Percentiles rank a stretch among this genome's conserved stretches.
phyloP scores from a whole-genome alignment of 2,329 filamentous ascomycete species.

The Phialemonium atrogriseum region DNA sequence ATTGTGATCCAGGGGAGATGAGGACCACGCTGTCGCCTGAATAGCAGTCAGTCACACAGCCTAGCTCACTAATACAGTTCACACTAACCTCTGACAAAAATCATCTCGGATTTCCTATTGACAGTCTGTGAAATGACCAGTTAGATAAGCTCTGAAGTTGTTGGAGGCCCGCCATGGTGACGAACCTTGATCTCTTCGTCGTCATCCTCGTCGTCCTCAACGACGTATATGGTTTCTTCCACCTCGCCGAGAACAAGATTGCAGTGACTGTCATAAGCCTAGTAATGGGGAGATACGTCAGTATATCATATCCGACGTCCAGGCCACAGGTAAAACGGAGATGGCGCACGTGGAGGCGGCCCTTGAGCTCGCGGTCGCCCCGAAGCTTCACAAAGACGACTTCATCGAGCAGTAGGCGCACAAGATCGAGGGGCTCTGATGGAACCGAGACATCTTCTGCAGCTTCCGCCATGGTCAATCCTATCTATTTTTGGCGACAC shows the following conservation, averaged over 20 bases:
- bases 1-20: constrained; percentile 16
- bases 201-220: constrained; percentile 79
- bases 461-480: constrained; percentile 90
- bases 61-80: neutral
- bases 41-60: constrained; percentile 1
- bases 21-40: constrained; percentile 21
- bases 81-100: constrained; percentile 82
- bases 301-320: neutral
- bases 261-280: constrained; percentile 99
- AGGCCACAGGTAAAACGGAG: constrained; percentile 6
- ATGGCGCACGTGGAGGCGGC: constrained; percentile 75
- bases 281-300: neutral
- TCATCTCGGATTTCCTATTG: constrained; percentile 96
- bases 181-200: constrained; percentile 67
- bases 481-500: too few relatives aligned
- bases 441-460: constrained; percentile 67
- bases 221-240: constrained; percentile 91
- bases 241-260: constrained; percentile 94
- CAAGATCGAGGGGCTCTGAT: constrained; percentile 89
- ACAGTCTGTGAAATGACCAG: too few relatives aligned
- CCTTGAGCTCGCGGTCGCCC: constrained; percentile 91
- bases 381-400: constrained; percentile 95
- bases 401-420: constrained; percentile 89
- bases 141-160: too few relatives aligned
- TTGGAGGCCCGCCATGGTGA: constrained; percentile 2